Percentiles rank a stretch among this genome's conserved stretches.
Evolutionary conservation across 345 rosid species (phyloP).

Genomic region (Lagerstroemia speciosa): DNA sequence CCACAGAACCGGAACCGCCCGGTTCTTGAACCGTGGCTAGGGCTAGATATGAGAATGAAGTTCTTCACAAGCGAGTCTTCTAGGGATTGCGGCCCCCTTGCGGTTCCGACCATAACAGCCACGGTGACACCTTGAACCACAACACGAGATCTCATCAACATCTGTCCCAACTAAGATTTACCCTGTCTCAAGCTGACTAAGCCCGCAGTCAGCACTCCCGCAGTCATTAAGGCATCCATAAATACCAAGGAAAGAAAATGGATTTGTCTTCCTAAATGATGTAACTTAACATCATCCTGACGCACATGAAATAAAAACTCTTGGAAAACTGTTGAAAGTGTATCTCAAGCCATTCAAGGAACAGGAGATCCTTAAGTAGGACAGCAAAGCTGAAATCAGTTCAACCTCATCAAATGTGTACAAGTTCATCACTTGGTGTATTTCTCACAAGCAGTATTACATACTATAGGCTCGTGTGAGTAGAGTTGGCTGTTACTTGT

Average conservation of each 20-base stretch:
- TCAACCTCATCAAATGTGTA: not conserved
- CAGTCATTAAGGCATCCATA: slow-evolving; percentile 75
- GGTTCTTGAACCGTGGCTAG: too few species aligned
- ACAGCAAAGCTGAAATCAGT: not conserved
- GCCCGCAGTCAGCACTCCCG: slow-evolving; percentile 98
- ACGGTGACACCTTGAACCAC: slow-evolving; percentile 49
- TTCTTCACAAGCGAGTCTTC: slow-evolving; percentile 17
- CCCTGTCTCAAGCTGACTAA: slow-evolving; percentile 45
- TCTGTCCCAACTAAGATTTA: slow-evolving; percentile 40
- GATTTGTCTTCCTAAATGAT: not conserved
- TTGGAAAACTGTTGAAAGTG: not conserved
- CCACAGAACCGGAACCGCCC: too few species aligned
- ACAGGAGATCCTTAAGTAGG: not conserved
- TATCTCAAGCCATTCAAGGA: not conserved
- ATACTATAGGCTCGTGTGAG: too few species aligned
- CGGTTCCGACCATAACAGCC: slow-evolving; percentile 51
- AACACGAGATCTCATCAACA: slow-evolving; percentile 45
- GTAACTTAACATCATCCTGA: too few species aligned
- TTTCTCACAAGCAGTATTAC: too few species aligned
- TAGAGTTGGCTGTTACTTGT: too few species aligned
- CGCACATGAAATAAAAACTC: not conserved
- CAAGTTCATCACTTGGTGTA: too few species aligned
- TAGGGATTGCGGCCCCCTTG: slow-evolving; percentile 88
- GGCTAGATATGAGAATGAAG: not conserved
- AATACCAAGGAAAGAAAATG: not conserved